These are phyloP conservation scores for Hippophae rhamnoides DNA, from an alignment of 306 rosid genomes.

Conservation along the genomic window DNA sequence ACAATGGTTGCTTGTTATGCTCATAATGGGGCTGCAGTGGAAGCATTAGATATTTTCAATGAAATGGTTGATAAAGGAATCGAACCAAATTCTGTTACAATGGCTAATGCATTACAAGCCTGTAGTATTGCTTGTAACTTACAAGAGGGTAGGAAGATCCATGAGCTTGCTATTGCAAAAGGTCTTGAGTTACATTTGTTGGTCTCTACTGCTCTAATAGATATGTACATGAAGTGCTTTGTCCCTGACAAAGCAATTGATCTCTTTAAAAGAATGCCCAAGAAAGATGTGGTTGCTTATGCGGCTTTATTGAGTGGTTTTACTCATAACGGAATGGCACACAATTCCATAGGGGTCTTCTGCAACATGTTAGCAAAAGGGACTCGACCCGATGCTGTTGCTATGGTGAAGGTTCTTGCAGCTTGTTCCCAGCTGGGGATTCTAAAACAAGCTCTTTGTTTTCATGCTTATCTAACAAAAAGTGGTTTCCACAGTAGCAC, in stretches of 20 bases:
- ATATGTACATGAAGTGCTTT: conserved; percentile 68
- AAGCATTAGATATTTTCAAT: conserved; percentile 42
- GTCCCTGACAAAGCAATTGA: conserved; percentile 42
- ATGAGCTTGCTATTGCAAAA: conserved; percentile 32
- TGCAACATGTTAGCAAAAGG: conserved; percentile 37
- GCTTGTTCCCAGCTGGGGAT: conserved; percentile 55
- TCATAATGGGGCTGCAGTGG: conserved; percentile 41
- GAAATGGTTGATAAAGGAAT: conserved; percentile 48
- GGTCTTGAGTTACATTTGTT: conserved; percentile 43
- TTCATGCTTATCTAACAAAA: conserved; percentile 45
- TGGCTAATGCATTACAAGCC: conserved; percentile 57
- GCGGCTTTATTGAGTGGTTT: conserved; percentile 62
- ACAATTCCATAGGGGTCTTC: conserved; percentile 48
- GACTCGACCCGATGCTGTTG: conserved; percentile 57
- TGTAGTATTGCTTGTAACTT: conserved; percentile 43
- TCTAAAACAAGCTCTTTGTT: conserved; percentile 57
- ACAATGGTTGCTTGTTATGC: conserved; percentile 70
- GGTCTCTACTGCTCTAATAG: conserved; percentile 56
- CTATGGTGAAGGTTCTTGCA: conserved; percentile 58
- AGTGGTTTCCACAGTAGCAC: conserved; percentile 30
- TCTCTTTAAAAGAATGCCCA: conserved; percentile 53
- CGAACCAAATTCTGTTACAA: conserved; percentile 47
- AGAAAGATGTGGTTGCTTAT: conserved; percentile 70
- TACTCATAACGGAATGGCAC: conserved; percentile 56
- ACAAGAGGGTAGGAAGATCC: conserved; percentile 61